Evolutionary conservation across 2,329 filamentous ascomycete species (phyloP), one percentile per base, ranked within the genome.

Genomic region (Paecilomyces sp.): DNA sequence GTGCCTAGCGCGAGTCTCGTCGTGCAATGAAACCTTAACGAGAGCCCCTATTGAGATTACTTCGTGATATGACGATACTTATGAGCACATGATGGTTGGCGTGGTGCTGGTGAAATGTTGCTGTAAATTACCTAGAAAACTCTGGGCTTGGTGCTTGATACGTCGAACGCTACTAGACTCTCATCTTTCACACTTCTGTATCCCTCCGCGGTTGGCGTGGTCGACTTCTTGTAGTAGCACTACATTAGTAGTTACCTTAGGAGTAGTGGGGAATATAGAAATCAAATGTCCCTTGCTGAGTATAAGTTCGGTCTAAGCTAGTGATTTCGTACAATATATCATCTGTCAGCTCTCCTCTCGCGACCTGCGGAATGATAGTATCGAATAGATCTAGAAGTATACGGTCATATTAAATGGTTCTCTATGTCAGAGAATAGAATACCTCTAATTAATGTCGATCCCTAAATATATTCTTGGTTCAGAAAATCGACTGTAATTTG

Each of bases 1-100:
- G 87, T 93, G 3, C 94, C 94, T 5, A 96, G 91, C 63, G 92
- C 92, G n/a, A 92, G 91, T 54, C 79, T 99, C 66, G 87, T 96
- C 68, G 86, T 95, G 58, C 76, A 79, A 69, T 84, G 62, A 74
- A 62, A n/a, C 47, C 52, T 13, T 58, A 9, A 12, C 12, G 50
- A 22, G 15, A n/a, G 18, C n/a, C 31, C 36, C 25, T 18, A 54
- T 50, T 12, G 24, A 53, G 8, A 18, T 51, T n/a, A 24, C 47
- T 24, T 51, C 22, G 11, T 51, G 47, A 51, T 24, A 51, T 13
- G 24, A 53, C 13, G 24, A 30, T 25, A 15, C 28, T 53, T 28
- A 53, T 53, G 51, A 53, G 24, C 25, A 22, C 51, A 53, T 53
- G 24, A 53, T 53, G 22, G 22, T 47, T 25, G 51, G 51, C 51